Evolutionary conservation across 805 yeast genomes (phyloP), one percentile per base, ranked within the genome.

Genomic region (Schizosaccharomyces octosporus): DNA sequence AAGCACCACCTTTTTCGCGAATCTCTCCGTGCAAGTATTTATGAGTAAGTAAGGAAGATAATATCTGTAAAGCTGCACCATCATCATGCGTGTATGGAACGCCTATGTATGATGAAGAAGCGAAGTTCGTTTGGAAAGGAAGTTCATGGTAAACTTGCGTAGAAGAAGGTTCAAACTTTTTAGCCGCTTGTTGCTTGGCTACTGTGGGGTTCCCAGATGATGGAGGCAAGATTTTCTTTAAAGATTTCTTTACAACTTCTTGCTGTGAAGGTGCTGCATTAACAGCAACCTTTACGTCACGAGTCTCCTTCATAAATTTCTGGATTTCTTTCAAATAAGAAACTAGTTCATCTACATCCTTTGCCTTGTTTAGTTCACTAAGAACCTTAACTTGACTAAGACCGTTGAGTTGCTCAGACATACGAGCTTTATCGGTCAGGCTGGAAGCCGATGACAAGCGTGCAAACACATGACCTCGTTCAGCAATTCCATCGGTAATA

Each of bases 1-100:
- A 93, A 0, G 98, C 98, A 63, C 98, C 98, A 62, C 95, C 95
- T 67, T 90, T 81, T 69, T 93, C 98, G 65, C 98, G 79, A 48
- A 93, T 81, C 65, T 88, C 95, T 13, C 87, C 79, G 71, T 93
- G 98, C 59, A 93, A 74, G 66, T 85, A 80, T 68, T 85, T 86
- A 72, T 84, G 89, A 0, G 95, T 83, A 66, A 88, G 71, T 63
- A 93, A 70, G 66, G 84, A 89, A 0, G 96, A 78, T 59, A 93
- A 75, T 0, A 93, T 80, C 71, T 87, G 95, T 55, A 93, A 76
- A 0, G 87, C 76, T 0, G 97, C 95, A 45, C 95, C 88, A 65
- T 90, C 97, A 60, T 76, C 72, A 61, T 81, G 76, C 3, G 76
- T 70, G 69, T 87, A 87, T 3, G 81, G 74, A 3, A 84, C 81